phyloP scores from a whole-genome alignment of 495 filamentous ascomycete species.

The Neurospora sp. region DNA sequence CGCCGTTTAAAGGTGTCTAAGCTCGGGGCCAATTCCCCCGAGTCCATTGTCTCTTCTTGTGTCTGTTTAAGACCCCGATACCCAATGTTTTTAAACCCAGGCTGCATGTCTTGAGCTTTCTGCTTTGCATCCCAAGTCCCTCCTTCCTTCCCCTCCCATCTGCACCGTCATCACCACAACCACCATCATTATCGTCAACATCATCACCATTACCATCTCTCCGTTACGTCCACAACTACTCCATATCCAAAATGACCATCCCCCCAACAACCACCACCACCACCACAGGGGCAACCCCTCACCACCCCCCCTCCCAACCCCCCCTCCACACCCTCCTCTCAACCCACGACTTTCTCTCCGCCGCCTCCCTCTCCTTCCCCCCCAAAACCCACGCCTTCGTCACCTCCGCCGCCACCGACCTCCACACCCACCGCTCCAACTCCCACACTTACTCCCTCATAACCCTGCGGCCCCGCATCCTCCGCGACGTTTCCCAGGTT shows the following conservation, averaged over 20 bases:
- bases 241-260: background rate
- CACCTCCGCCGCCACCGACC: conserved; percentile 71
- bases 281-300: background rate
- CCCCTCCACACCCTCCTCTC: conserved; percentile 61
- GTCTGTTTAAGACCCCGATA: background rate
- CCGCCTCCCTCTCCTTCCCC: conserved; percentile 50
- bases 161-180: background rate
- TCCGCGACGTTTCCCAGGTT: conserved; percentile 52
- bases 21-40: background rate
- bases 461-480: conserved; percentile 61
- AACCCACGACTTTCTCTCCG: conserved; percentile 60
- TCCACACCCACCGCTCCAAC: conserved; percentile 48
- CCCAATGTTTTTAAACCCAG: background rate
- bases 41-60: background rate
- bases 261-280: background rate
- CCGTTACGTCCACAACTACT: too few relatives aligned
- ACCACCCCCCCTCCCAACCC: conserved; percentile 25
- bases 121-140: background rate
- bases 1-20: background rate
- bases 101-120: background rate
- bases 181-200: conserved; percentile 1
- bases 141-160: conserved; percentile 29
- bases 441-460: conserved; percentile 51
- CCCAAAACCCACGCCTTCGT: conserved; percentile 78
- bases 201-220: background rate